Base-by-base conservation (phyloP, 139 green algal genomes). In the Tetradesmus obliquus region DNA sequence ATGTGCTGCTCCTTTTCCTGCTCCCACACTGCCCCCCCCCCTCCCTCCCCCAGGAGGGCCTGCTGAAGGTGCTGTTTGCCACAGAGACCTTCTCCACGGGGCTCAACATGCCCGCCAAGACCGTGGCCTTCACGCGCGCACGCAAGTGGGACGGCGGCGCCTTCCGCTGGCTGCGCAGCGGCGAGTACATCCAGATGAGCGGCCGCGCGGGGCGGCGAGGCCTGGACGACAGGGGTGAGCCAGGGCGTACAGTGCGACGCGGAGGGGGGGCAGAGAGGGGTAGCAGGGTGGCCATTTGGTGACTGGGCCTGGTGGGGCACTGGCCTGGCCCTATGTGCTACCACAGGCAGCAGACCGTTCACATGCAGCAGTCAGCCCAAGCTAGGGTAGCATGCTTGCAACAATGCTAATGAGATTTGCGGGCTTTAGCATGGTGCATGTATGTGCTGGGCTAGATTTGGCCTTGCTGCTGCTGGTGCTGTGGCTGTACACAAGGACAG, bases 151-250 rank as follows among this genome's bases (percentile, higher is more conserved):
- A 99, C 91, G 98, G 98, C 15, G 95, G 96, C 10, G 60, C 19
- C 15, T 96, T 93, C 84, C 90, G 93, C 22, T 97, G 91, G 92
- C 91, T 99, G 62, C 91, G 89, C 76, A 95, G 88, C 57, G 98
- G 98, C 1, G 98, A 99, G 94, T 99, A 99, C 96, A 99, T 99
- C 82, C 98, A 99, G 95, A 99, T 99, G 98, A 98, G 96, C 92
- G 98, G 98, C 0, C 89, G 98, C 0, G 98, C 98, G 45, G 98
- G 98, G 20, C 93, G 98, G 53, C 92, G 98, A 45, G 98, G 98
- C 3, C 97, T 97, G 92, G 98, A 99, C 93, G 95, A 97, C 81
- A 81, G 93, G 12, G 98, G 98, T 94, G 88, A 74, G 91, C 9
- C 6, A 76, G n/a, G 20, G 55, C 55, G 54, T 7, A 7, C 80